Percentiles rank a stretch among this genome's conserved stretches.
Conservation (phyloP, 306 rosid species). For the Geum urbanum region DNA sequence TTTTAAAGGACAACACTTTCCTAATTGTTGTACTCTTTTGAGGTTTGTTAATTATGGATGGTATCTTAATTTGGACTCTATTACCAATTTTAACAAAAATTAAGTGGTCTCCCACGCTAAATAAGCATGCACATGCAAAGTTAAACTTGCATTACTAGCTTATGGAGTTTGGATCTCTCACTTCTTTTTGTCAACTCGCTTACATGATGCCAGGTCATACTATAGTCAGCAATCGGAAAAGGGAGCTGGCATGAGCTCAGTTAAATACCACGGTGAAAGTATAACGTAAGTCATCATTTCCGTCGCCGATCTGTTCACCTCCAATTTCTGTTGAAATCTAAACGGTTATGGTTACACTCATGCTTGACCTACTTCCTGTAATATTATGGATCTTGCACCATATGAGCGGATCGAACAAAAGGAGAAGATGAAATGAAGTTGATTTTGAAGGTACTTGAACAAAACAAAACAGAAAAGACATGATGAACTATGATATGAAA, state of each 20-base stretch:
- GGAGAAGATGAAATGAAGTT: not conserved
- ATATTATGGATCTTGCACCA: not conserved
- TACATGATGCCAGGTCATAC: not conserved
- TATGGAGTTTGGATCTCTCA: not conserved
- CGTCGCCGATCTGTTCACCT: not conserved
- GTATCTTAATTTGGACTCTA: not conserved
- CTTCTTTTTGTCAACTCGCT: not conserved
- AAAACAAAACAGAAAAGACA: not conserved
- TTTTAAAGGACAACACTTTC: not conserved
- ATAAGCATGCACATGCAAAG: constrained; percentile 8
- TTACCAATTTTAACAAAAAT: constrained; percentile 1
- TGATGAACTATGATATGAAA: not conserved
- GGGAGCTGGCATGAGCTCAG: not conserved
- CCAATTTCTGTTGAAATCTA: not conserved
- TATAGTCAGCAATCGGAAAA: not conserved
- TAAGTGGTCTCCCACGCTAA: not conserved
- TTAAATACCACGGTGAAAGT: not conserved
- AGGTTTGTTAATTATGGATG: constrained; percentile 1
- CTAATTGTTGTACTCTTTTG: constrained; percentile 4
- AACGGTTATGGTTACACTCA: not conserved
- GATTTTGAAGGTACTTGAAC: not conserved
- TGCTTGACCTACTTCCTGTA: not conserved
- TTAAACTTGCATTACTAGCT: constrained; percentile 2
- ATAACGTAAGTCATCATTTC: not conserved
- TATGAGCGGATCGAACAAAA: not conserved